These are phyloP conservation scores for Hortiboletus campestris DNA, from an alignment of 768 basidiomycete species.

Conservation along the genomic window DNA sequence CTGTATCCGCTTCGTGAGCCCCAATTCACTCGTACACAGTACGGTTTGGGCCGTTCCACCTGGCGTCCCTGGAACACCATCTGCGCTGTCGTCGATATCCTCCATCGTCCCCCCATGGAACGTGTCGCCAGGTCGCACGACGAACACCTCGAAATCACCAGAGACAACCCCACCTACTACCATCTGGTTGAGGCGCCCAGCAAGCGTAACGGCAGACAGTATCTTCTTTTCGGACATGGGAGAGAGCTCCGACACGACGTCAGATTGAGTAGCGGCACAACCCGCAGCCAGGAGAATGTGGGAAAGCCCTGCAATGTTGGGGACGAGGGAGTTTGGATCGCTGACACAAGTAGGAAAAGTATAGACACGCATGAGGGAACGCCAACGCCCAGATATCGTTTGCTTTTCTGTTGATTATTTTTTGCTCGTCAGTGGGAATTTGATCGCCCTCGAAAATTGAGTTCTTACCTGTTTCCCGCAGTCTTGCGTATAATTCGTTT, in stretches of 20 bases:
- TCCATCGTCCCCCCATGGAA: not conserved
- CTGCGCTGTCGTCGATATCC: not conserved
- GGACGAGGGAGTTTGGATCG: not conserved
- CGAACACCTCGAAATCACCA: conserved; percentile 7
- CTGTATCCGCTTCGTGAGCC: not conserved
- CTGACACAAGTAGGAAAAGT: not conserved
- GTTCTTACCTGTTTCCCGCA: conserved; percentile 1
- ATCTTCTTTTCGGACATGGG: not conserved
- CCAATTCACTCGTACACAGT: not conserved
- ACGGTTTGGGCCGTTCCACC: not conserved
- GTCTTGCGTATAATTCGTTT: not conserved
- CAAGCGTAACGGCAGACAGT: not conserved
- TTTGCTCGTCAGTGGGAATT: not conserved
- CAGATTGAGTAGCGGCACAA: not conserved
- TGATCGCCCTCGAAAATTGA: not conserved
- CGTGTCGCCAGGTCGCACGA: not conserved
- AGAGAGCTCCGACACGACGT: not conserved
- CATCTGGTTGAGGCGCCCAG: conserved; percentile 1
- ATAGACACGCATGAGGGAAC: conserved; percentile 1
- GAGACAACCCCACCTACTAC: conserved; percentile 4
- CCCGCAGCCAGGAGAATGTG: conserved; percentile 2
- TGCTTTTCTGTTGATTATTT: conserved; percentile 1
- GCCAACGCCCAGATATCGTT: conserved; percentile 5
- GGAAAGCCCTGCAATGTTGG: not conserved
- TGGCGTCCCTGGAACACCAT: not conserved